These are phyloP conservation scores for Rosa multiflora DNA, from an alignment of 306 rosid species.

Conservation along the genomic window DNA sequence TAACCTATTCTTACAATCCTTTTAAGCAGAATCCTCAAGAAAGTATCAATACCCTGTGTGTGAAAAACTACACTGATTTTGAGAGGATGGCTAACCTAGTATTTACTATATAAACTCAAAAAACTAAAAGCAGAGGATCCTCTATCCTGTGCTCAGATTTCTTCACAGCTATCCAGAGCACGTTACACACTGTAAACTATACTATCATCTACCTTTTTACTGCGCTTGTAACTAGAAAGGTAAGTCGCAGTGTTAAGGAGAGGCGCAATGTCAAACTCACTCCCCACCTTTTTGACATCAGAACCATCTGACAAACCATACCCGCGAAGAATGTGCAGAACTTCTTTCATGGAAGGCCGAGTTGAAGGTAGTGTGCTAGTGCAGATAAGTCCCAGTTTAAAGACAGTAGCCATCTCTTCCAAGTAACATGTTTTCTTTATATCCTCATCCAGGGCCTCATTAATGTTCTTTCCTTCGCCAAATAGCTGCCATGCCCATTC, in stretches of 20 bases:
- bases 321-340: constrained; percentile 59
- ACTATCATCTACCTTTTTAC: constrained; percentile 32
- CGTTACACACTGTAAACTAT: constrained; percentile 26
- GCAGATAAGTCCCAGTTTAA: constrained; percentile 77
- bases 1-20: not conserved
- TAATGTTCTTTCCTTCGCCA: constrained; percentile 47
- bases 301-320: constrained; percentile 32
- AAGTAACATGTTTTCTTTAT: constrained; percentile 44
- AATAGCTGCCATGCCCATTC: constrained; percentile 73
- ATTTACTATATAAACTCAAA: not conserved
- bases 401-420: constrained; percentile 56
- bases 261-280: constrained; percentile 54
- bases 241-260: constrained; percentile 51
- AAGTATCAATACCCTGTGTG: not conserved
- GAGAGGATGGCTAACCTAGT: not conserved
- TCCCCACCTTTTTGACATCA: constrained; percentile 30
- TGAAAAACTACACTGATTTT: not conserved
- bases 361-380: constrained; percentile 57
- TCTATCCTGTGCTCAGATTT: no score
- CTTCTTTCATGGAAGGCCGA: constrained; percentile 70
- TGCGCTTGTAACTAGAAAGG: constrained; percentile 54
- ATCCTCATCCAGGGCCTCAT: constrained; percentile 55
- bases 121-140: not conserved
- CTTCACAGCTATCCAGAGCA: not conserved
- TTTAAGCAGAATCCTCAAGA: not conserved